Evolutionary conservation across 2,329 filamentous ascomycete species (phyloP), one percentile per base, ranked within the genome.

Genomic region (Aspergillus sp.): DNA sequence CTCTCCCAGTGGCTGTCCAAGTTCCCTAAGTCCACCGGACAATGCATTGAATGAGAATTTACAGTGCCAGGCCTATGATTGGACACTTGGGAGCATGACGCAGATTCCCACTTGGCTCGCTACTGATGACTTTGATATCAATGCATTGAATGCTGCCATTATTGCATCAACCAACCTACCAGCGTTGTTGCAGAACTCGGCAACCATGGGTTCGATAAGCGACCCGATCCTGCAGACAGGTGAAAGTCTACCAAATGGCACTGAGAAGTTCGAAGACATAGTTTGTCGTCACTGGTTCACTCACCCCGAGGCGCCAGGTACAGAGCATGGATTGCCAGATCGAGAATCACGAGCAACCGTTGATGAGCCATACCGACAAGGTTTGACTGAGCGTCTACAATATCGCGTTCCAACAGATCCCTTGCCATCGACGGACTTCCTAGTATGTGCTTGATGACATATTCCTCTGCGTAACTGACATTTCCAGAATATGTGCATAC

Each of bases 111-210:
- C 60, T 1, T 69, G 67, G 67, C 43, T 70, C 17, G 65, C 63
- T 5, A 57, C 58, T 19, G 66, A 70, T 5, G 55, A 69, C 19
- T 70, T 70, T 47, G 65, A 70, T 38, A 19, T 69, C 7, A 55
- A 63, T 49, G 67, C 63, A 9, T 41, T 70, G 3, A 69, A 67
- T 60, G 60, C 63, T 2, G 56, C 56, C 4, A 48, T 59, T 48
- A 32, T 57, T 54, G 4, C 58, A 36, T 53, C 57, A 36, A 47
- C 60, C 0, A 60, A 55, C 53, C 21, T 45, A 9, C 17, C 45
- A 5, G 49, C 32, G 13, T 9, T 50, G 15, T 13, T 15, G 12
- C 41, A 36, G n/a, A 12, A 39, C 19, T 15, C 15, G 4, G 6
- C 38, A 13, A 21, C 8, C 10, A 47, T n/a, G n/a, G 36, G 32